phyloP scores from a whole-genome alignment of 345 rosid species.

The Raphanus raphanistrum region DNA sequence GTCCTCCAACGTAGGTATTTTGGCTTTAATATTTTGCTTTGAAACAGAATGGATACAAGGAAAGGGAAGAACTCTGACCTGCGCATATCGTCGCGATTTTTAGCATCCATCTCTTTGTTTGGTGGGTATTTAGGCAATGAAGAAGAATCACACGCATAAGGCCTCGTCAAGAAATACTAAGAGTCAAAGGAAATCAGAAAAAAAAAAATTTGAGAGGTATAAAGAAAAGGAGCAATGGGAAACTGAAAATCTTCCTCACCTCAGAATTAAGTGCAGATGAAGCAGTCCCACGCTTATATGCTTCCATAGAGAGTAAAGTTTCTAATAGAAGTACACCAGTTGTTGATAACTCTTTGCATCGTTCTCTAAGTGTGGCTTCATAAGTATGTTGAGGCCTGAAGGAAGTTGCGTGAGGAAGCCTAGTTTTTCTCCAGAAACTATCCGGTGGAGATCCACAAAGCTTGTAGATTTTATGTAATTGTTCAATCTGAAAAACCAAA shows the following conservation, averaged over 20 bases:
- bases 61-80: conserved; percentile 42
- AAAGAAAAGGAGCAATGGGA: background rate
- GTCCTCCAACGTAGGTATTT: background rate
- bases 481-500: conserved; percentile 57
- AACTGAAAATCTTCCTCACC: conserved; percentile 36
- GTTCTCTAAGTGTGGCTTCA: conserved; percentile 51
- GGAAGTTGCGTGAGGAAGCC: conserved; percentile 58
- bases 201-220: background rate
- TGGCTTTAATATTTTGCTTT: background rate
- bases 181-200: background rate
- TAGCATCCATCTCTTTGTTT: conserved; percentile 79
- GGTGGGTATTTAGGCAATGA: conserved; percentile 74
- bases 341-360: conserved; percentile 52
- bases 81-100: conserved; percentile 56
- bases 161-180: conserved; percentile 62
- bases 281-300: conserved; percentile 72
- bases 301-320: conserved; percentile 64
- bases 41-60: background rate
- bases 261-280: conserved; percentile 62
- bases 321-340: conserved; percentile 52
- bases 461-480: conserved; percentile 71
- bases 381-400: conserved; percentile 63
- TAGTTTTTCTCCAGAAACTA: conserved; percentile 57
- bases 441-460: conserved; percentile 80
- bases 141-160: conserved; percentile 71